A percentile compares a stretch with the other conserved stretches of the same genome.
phyloP scores from a whole-genome alignment of 345 rosid genomes.

The Zanthoxylum bungeanum region DNA sequence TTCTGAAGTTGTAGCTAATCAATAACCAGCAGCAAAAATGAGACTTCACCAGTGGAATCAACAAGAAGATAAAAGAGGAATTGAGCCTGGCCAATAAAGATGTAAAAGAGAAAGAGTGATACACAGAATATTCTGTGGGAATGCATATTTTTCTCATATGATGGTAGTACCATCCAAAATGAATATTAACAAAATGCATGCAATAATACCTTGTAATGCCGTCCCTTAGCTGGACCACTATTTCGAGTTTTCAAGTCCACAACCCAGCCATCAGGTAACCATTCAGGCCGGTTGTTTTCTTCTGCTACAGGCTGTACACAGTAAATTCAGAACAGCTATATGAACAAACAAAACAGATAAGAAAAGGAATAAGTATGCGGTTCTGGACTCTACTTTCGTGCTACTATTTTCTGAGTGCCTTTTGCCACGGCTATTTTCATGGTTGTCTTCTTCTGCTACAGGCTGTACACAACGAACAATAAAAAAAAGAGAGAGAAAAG shows the following conservation, averaged over 20 bases:
- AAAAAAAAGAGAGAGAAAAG: not conserved
- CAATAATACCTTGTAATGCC: constrained; percentile 34
- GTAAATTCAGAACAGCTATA: constrained; percentile 5
- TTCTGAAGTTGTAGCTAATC: constrained; percentile 1
- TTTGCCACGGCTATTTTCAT: not conserved
- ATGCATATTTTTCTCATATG: not conserved
- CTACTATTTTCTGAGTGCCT: constrained; percentile 7
- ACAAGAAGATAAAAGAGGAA: not conserved
- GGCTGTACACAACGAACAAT: constrained; percentile 14
- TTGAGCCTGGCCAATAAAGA: not conserved
- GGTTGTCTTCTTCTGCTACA: not conserved
- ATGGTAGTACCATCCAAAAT: not conserved
- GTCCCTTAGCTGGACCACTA: constrained; percentile 25
- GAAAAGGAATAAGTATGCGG: not conserved
- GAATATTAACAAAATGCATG: not conserved
- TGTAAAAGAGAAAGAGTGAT: not conserved
- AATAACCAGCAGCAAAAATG: not conserved
- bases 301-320: constrained; percentile 16
- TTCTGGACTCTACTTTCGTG: constrained; percentile 21
- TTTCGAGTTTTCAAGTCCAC: constrained; percentile 23
- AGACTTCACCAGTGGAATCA: not conserved
- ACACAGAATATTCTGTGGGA: not conserved
- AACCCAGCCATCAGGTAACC: constrained; percentile 45
- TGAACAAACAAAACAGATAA: not conserved
- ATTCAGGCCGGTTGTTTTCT: constrained; percentile 25